phyloP scores from a whole-genome alignment of 2,329 filamentous ascomycete species.

The Sordariomycetes sp. region DNA sequence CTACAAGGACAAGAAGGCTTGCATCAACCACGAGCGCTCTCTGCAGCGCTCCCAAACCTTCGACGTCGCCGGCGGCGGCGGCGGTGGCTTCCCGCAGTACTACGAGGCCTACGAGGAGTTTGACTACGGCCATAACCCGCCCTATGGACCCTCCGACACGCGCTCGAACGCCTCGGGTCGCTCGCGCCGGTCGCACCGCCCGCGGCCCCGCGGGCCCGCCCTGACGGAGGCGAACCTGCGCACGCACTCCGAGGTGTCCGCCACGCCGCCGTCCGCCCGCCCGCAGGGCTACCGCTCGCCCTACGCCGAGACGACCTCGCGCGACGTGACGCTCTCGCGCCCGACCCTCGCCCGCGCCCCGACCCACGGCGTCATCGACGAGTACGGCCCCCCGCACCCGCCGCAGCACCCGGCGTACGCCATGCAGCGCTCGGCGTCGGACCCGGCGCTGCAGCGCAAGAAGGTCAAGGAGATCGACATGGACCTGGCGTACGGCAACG shows the following conservation, averaged over 20 bases:
- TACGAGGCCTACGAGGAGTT: constrained; percentile 18
- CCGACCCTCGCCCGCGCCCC: constrained; percentile 21
- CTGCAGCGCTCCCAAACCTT: constrained; percentile 52
- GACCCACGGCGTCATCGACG: constrained; percentile 13
- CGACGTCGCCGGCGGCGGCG: constrained; percentile 17
- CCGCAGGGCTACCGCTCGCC: constrained; percentile 25
- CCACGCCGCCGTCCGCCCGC: constrained; percentile 32
- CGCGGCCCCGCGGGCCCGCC: constrained; percentile 21
- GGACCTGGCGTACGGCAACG: constrained; percentile 81
- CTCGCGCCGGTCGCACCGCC: constrained; percentile 23
- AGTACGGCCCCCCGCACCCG: not conserved
- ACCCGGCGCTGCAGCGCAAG: constrained; percentile 20
- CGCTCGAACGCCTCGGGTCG: constrained; percentile 27
- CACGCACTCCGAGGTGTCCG: constrained; percentile 40
- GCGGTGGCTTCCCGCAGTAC: constrained; percentile 10
- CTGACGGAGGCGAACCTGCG: constrained; percentile 43
- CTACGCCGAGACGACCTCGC: constrained; percentile 31
- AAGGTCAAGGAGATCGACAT: constrained; percentile 54
- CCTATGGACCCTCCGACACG: constrained; percentile 21
- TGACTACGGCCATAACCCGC: constrained; percentile 6
- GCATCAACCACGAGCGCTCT: constrained; percentile 57
- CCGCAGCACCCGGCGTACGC: constrained; percentile 1
- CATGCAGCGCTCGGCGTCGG: constrained; percentile 25
- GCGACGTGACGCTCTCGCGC: constrained; percentile 11
- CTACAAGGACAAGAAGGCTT: constrained; percentile 79